Percentiles rank a stretch among this genome's conserved stretches.
Conservation (phyloP, 768 basidiomycete genomes). For the Tephrocybe sp. region DNA sequence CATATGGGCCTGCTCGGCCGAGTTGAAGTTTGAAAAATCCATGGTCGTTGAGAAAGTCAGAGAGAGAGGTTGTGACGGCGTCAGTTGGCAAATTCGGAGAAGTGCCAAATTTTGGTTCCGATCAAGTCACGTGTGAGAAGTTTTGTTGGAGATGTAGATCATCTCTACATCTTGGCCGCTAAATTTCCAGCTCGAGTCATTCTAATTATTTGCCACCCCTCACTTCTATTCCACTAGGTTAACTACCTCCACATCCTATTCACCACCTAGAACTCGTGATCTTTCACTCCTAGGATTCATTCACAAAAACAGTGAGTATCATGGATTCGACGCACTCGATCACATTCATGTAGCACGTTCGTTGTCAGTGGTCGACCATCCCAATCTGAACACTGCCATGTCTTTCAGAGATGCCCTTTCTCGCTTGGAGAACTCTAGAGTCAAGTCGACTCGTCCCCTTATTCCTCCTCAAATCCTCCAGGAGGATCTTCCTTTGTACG, state of each 20-base stretch:
- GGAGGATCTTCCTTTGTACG: conserved; percentile 88
- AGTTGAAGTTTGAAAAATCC: conserved; percentile 91
- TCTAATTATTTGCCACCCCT: neutral
- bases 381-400: conserved; percentile 56
- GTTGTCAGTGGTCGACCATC: conserved; percentile 39
- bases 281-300: neutral
- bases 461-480: conserved; percentile 95
- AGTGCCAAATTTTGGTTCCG: neutral
- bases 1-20: conserved; percentile 96
- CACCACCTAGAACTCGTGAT: neutral
- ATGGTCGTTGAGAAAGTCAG: conserved; percentile 39
- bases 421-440: conserved; percentile 84
- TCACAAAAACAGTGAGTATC: conserved; percentile 7
- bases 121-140: conserved; percentile 6
- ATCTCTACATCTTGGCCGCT: neutral
- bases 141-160: neutral
- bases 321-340: neutral
- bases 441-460: conserved; percentile 83
- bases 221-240: neutral
- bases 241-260: neutral
- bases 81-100: conserved; percentile 12
- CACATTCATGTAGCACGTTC: neutral
- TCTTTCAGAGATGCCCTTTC: conserved; percentile 77
- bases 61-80: neutral
- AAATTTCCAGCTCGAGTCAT: conserved; percentile 1